Conservation (phyloP, 495 filamentous ascomycete species). For the Penicillium lividum region DNA sequence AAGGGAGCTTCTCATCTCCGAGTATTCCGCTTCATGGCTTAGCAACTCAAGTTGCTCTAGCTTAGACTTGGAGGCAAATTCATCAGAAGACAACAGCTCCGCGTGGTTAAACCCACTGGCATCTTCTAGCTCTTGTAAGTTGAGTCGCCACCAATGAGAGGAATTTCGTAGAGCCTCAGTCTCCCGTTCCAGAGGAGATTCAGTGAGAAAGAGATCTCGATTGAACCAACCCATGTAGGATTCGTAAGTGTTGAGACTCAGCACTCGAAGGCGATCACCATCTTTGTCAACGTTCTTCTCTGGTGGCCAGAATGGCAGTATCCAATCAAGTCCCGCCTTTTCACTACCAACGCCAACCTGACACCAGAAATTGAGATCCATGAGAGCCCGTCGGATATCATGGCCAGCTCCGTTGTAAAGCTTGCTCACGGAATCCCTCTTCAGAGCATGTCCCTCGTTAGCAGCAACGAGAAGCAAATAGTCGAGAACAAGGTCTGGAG, state of each 20-base stretch:
- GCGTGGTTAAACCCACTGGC: conserved; percentile 18
- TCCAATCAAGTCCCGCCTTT: conserved; percentile 88
- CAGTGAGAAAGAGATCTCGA: conserved; percentile 49
- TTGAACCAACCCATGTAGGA: conserved; percentile 75
- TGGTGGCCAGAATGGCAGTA: conserved; percentile 70
- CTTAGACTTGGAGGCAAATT: conserved; percentile 21
- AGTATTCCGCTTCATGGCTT: conserved; percentile 28
- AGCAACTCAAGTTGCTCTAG: conserved; percentile 32
- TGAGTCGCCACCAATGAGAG: conserved; percentile 42
- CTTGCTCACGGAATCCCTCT: conserved; percentile 61
- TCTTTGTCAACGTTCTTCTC: conserved; percentile 66
- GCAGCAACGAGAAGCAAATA: conserved; percentile 82
- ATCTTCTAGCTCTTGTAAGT: conserved; percentile 38
- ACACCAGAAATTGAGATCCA: conserved; percentile 92
- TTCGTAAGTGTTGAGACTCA: conserved; percentile 79
- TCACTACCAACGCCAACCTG: conserved; percentile 92
- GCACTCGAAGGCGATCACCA: conserved; percentile 68
- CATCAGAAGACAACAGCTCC: conserved; percentile 11
- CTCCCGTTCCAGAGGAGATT: conserved; percentile 23
- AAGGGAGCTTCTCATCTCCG: conserved; percentile 40
- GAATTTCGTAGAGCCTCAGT: conserved; percentile 37
- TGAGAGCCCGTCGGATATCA: conserved; percentile 81
- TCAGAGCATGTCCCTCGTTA: conserved; percentile 84
- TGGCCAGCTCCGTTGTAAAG: conserved; percentile 66
- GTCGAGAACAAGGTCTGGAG: conserved; percentile 69